phyloP scores from a whole-genome alignment of 2,329 filamentous ascomycete species.

The Ophiostoma tasmaniense region DNA sequence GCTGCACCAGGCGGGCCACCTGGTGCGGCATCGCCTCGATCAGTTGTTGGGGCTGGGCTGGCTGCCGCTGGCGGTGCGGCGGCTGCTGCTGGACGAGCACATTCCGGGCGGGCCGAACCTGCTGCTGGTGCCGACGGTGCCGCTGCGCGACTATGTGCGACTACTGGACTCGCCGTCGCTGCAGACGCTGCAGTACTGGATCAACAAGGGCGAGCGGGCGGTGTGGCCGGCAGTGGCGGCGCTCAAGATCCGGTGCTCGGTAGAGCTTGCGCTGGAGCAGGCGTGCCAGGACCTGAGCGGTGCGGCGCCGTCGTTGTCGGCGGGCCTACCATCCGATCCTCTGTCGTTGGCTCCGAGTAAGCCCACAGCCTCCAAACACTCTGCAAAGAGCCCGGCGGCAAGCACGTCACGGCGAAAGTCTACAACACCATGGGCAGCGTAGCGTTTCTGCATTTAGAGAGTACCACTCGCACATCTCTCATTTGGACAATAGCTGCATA shows the following conservation, averaged over 20 bases:
- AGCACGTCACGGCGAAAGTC: conserved; percentile 5
- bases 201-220: conserved; percentile 70
- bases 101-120: conserved; percentile 55
- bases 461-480: not conserved
- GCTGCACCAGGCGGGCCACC: conserved; percentile 14
- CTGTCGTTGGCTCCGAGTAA: not conserved
- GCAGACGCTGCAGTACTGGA: conserved; percentile 75
- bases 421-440: conserved; percentile 5
- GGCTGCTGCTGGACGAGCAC: conserved; percentile 74
- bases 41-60: conserved; percentile 72
- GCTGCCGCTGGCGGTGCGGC: conserved; percentile 59
- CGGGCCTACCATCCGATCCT: not conserved
- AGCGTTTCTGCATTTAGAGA: not conserved
- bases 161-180: conserved; percentile 76
- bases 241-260: conserved; percentile 68
- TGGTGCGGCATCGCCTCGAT: conserved; percentile 62
- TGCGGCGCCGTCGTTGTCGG: not conserved
- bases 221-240: conserved; percentile 87
- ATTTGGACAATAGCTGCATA: not conserved
- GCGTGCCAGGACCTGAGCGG: conserved; percentile 54
- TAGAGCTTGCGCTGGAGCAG: conserved; percentile 81
- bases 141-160: conserved; percentile 61
- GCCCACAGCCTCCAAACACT: not conserved
- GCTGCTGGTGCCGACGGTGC: conserved; percentile 74
- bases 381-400: conserved; percentile 8